Conservation (phyloP, 805 yeast species). For the Ogataea trehalophila region DNA sequence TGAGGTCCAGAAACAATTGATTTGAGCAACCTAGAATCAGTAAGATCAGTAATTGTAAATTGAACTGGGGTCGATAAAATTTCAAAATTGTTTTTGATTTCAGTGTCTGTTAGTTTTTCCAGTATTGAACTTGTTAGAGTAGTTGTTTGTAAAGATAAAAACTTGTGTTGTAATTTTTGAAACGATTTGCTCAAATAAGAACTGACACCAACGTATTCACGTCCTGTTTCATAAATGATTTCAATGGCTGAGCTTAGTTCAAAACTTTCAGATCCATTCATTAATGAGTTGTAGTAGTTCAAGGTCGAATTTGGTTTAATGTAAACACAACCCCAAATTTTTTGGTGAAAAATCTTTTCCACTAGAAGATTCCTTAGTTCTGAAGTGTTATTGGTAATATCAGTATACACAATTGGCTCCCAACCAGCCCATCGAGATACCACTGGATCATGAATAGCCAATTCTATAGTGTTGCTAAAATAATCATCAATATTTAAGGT, state of each 20-base stretch:
- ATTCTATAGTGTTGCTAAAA: conserved; percentile 19
- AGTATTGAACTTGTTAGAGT: conserved; percentile 7
- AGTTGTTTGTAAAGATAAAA: conserved; percentile 13
- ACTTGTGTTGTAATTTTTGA: conserved; percentile 29
- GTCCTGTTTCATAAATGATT: conserved; percentile 52
- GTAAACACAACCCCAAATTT: conserved; percentile 55
- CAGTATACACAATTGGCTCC: conserved; percentile 21
- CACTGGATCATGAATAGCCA: conserved; percentile 18
- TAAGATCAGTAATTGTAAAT: conserved; percentile 39
- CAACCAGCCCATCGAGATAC: conserved; percentile 12
- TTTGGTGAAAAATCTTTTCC: conserved; percentile 45
- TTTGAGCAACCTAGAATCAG: conserved; percentile 36
- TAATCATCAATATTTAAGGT: conserved; percentile 27
- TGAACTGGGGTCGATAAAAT: conserved; percentile 10
- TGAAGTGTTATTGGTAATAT: conserved; percentile 28
- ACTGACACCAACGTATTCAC: conserved; percentile 47
- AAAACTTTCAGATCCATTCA: conserved; percentile 21
- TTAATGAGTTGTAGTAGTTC: conserved; percentile 33
- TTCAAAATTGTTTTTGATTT: conserved; percentile 1
- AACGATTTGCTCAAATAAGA: conserved; percentile 40
- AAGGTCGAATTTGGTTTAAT: conserved; percentile 48
- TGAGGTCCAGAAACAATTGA: conserved; percentile 55
- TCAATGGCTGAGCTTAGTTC: conserved; percentile 28
- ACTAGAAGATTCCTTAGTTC: conserved; percentile 33
- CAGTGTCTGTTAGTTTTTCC: background rate